Conservation (phyloP, 1,284 basidiomycete genomes). For the Leccinum subfulvum region DNA sequence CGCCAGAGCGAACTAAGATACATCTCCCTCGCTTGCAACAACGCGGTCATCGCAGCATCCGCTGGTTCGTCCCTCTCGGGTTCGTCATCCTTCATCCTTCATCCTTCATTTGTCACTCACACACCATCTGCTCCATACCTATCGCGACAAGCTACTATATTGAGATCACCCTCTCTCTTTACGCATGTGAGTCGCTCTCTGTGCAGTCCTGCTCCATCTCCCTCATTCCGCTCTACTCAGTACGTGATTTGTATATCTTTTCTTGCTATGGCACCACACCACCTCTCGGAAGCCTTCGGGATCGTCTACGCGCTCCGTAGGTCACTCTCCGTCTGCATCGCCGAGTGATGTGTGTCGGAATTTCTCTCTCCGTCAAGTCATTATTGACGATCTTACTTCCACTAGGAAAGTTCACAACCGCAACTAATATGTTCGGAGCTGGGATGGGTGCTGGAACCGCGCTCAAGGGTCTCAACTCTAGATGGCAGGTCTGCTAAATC, state of each 20-base stretch:
- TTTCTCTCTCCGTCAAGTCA: constrained; percentile 6
- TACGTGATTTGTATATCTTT: constrained; percentile 31
- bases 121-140: too few relatives aligned
- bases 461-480: constrained; percentile 55
- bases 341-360: constrained; percentile 48
- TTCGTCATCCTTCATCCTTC: too few relatives aligned
- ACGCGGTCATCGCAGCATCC: too few relatives aligned
- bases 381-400: constrained; percentile 18
- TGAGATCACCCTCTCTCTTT: too few relatives aligned
- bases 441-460: constrained; percentile 47
- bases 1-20: too few relatives aligned
- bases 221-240: constrained; percentile 26
- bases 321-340: constrained; percentile 58
- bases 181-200: constrained; percentile 25
- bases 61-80: too few relatives aligned
- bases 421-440: constrained; percentile 52
- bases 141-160: too few relatives aligned
- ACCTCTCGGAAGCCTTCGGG: constrained; percentile 65
- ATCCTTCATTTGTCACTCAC: too few relatives aligned
- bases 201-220: constrained; percentile 3
- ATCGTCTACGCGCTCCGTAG: constrained; percentile 60
- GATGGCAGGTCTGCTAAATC: constrained; percentile 63
- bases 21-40: too few relatives aligned
- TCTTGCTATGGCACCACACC: constrained; percentile 48
- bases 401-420: constrained; percentile 44